Conservation (phyloP, 2,329 filamentous ascomycete genomes). For the Epichloe typhina region DNA sequence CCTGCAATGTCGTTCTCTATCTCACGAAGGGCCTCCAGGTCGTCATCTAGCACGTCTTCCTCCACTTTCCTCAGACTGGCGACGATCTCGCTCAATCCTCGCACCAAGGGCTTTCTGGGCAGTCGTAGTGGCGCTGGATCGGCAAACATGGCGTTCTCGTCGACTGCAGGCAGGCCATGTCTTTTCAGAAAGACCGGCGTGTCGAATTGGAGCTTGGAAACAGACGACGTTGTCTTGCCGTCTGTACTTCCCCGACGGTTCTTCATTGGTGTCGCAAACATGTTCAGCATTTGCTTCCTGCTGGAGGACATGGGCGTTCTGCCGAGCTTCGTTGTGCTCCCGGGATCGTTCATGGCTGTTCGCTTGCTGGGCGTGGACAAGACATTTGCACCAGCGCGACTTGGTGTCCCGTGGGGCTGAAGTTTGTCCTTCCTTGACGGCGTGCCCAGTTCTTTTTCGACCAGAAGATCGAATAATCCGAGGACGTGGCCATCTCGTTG, state of each 20-base stretch:
- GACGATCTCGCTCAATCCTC: conserved; percentile 63
- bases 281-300: conserved; percentile 48
- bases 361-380: conserved; percentile 33
- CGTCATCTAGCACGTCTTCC: conserved; percentile 57
- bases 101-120: conserved; percentile 48
- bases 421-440: conserved; percentile 31
- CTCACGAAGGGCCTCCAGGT: conserved; percentile 61
- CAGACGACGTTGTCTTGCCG: conserved; percentile 33
- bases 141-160: conserved; percentile 41
- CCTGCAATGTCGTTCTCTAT: conserved; percentile 40
- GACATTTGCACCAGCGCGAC: conserved; percentile 15
- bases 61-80: conserved; percentile 56
- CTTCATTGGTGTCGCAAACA: conserved; percentile 53
- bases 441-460: conserved; percentile 34
- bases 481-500: conserved; percentile 67
- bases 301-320: conserved; percentile 41
- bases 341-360: conserved; percentile 16
- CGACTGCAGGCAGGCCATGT: conserved; percentile 34
- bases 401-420: conserved; percentile 5
- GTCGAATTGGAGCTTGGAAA: conserved; percentile 45
- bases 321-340: conserved; percentile 21
- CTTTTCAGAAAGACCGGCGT: conserved; percentile 59
- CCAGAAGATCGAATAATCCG: conserved; percentile 61
- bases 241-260: conserved; percentile 26
- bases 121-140: conserved; percentile 36